A percentile compares a stretch with the other conserved stretches of the same genome.
phyloP scores from a whole-genome alignment of 176 grass and related monocot species.

The Miscanthus lutarioriparius region DNA sequence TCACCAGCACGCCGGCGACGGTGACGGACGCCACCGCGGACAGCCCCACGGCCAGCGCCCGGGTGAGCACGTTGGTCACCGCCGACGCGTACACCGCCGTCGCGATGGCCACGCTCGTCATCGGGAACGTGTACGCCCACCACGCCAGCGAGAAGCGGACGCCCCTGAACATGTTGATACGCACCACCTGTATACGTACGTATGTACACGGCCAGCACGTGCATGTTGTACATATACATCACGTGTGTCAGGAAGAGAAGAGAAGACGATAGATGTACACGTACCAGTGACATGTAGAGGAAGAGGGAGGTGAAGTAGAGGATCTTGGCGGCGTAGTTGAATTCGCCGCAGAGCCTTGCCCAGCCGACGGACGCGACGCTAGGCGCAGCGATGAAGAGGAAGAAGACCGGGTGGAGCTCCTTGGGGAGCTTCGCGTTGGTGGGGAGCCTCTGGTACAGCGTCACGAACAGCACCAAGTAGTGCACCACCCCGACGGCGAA shows the following conservation, averaged over 20 bases:
- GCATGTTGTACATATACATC: not conserved
- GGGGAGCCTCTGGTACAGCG: constrained; percentile 65
- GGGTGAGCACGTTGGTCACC: constrained; percentile 50
- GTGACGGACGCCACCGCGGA: constrained; percentile 55
- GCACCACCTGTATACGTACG: constrained; percentile 23
- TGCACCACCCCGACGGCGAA: constrained; percentile 66
- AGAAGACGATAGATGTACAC: not conserved
- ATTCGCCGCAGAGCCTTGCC: constrained; percentile 50
- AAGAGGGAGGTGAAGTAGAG: constrained; percentile 73
- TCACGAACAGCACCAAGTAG: constrained; percentile 79
- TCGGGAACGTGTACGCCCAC: constrained; percentile 91
- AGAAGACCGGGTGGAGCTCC: constrained; percentile 77
- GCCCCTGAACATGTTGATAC: constrained; percentile 48
- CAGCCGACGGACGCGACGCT: constrained; percentile 64
- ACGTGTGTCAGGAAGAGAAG: too few species aligned
- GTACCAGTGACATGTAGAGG: constrained; percentile 62
- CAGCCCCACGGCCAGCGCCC: constrained; percentile 45
- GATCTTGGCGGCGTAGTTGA: constrained; percentile 54
- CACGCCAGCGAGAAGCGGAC: constrained; percentile 74
- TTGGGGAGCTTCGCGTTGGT: constrained; percentile 58
- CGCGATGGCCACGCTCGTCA: constrained; percentile 60
- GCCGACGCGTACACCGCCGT: constrained; percentile 56
- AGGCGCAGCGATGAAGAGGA: constrained; percentile 66
- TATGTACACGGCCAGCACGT: too few species aligned
- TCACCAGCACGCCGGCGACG: constrained; percentile 48